Percentiles rank a stretch among this genome's conserved stretches.
These are phyloP conservation scores for Linum usitatissimum DNA, from an alignment of 345 rosid species.

Conservation along the genomic window DNA sequence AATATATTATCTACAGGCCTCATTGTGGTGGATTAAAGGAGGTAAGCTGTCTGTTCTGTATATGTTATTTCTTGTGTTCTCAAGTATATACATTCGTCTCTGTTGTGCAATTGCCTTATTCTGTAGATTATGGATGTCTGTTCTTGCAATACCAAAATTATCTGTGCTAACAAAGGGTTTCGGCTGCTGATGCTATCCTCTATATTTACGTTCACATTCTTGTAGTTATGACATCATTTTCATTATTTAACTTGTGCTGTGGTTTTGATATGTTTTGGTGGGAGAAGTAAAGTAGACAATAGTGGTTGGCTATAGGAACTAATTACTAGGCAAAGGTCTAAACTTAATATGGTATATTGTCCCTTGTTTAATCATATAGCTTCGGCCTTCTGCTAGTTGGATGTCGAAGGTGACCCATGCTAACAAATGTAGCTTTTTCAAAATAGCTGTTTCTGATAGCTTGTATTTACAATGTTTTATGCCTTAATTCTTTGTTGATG, in stretches of 20 bases:
- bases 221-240: background rate
- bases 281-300: background rate
- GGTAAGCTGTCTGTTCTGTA: constrained; percentile 25
- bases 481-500: too few species aligned
- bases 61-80: background rate
- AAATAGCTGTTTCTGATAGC: background rate
- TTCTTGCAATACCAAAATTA: background rate
- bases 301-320: background rate
- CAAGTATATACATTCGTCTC: background rate
- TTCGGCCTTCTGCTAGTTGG: background rate
- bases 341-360: background rate
- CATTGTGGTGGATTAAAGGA: constrained; percentile 50
- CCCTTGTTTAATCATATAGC: background rate
- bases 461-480: background rate
- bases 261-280: background rate
- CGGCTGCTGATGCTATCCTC: background rate
- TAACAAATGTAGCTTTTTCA: background rate
- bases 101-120: background rate
- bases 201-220: background rate
- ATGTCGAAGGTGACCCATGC: background rate
- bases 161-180: background rate
- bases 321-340: background rate
- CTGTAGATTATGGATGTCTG: background rate
- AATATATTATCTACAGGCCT: constrained; percentile 80
- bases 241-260: constrained; percentile 1